Percentiles rank a stretch among this genome's conserved stretches.
Conservation (phyloP, 2,329 filamentous ascomycete species). For the Colletotrichum sp. region DNA sequence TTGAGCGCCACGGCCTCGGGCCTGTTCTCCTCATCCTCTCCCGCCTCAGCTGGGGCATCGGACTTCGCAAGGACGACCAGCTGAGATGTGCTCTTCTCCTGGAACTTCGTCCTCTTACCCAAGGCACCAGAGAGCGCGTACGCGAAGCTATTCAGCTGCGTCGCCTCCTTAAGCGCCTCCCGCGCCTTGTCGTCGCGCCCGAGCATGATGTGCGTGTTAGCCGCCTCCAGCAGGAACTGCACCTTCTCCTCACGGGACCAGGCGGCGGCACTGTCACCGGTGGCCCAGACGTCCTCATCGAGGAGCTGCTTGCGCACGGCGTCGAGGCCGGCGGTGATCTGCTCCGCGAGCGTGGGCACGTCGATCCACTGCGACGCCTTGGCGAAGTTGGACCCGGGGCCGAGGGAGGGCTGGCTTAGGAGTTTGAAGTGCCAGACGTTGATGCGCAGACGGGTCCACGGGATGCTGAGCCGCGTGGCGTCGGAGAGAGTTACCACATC, state of each 20-base stretch:
- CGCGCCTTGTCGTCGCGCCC: slow-evolving; percentile 79
- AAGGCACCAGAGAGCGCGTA: slow-evolving; percentile 87
- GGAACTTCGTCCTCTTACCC: slow-evolving; percentile 83
- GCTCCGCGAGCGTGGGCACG: slow-evolving; percentile 59
- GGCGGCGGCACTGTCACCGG: slow-evolving; percentile 25
- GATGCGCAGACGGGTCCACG: slow-evolving; percentile 73
- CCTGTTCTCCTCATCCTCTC: slow-evolving; percentile 31
- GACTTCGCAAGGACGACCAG: slow-evolving; percentile 90
- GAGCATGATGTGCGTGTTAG: slow-evolving; percentile 83
- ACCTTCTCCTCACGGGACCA: slow-evolving; percentile 60
- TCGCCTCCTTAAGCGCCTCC: slow-evolving; percentile 72
- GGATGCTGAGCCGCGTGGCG: slow-evolving; percentile 46
- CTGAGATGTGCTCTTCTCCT: slow-evolving; percentile 83
- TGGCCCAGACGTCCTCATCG: slow-evolving; percentile 40
- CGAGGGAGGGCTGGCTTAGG: slow-evolving; percentile 60
- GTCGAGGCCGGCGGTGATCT: slow-evolving; percentile 48
- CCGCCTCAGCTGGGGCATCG: slow-evolving; percentile 21
- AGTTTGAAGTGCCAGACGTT: slow-evolving; percentile 73
- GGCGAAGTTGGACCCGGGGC: slow-evolving; percentile 59
- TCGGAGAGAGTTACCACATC: slow-evolving; percentile 30
- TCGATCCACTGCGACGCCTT: slow-evolving; percentile 65
- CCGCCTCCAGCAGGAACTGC: slow-evolving; percentile 80
- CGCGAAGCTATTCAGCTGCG: slow-evolving; percentile 70
- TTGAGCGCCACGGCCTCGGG: slow-evolving; percentile 81
- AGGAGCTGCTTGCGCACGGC: slow-evolving; percentile 46